These are phyloP conservation scores for Ceratobasidium sp. DNA, from an alignment of 1,284 basidiomycete genomes.

Conservation along the genomic window DNA sequence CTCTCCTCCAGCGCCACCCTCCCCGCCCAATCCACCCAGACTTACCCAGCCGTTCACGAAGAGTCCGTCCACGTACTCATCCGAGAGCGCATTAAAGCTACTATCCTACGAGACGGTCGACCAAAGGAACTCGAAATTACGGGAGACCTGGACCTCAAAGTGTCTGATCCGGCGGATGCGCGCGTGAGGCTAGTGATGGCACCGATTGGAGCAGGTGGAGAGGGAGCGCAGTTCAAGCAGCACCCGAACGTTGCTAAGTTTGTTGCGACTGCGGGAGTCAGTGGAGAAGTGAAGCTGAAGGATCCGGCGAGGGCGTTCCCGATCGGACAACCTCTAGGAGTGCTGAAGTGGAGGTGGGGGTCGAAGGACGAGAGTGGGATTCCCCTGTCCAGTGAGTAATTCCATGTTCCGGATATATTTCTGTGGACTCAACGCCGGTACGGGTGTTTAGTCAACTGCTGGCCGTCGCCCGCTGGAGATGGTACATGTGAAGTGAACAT, in stretches of 20 bases:
- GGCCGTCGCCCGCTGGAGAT: conserved; percentile 92
- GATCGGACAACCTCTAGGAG: conserved; percentile 74
- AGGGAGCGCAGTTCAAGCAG: conserved; percentile 91
- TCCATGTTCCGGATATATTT: no score
- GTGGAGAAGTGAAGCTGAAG: conserved; percentile 84
- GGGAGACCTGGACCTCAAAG: conserved; percentile 92
- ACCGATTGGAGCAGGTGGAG: conserved; percentile 64
- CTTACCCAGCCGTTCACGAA: conserved; percentile 48
- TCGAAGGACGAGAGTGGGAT: conserved; percentile 92
- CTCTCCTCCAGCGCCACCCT: conserved; percentile 55
- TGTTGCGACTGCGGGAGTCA: conserved; percentile 58
- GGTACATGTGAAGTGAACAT: conserved; percentile 93
- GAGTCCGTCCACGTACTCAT: conserved; percentile 78
- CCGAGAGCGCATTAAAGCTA: conserved; percentile 84
- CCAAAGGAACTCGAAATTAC: conserved; percentile 89
- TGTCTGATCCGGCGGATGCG: conserved; percentile 77
- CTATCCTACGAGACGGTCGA: conserved; percentile 90
- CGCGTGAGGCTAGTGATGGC: conserved; percentile 79
- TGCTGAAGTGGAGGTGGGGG: conserved; percentile 92
- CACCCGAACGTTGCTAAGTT: conserved; percentile 96
- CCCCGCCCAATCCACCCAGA: conserved; percentile 79
- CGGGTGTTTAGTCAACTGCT: conserved; percentile 97
- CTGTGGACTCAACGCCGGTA: no score
- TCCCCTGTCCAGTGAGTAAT: conserved; percentile 87
- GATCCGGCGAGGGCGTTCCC: conserved; percentile 88